Conservation (phyloP, 495 filamentous ascomycete species). For the Lasiosphaeris hirsuta region DNA sequence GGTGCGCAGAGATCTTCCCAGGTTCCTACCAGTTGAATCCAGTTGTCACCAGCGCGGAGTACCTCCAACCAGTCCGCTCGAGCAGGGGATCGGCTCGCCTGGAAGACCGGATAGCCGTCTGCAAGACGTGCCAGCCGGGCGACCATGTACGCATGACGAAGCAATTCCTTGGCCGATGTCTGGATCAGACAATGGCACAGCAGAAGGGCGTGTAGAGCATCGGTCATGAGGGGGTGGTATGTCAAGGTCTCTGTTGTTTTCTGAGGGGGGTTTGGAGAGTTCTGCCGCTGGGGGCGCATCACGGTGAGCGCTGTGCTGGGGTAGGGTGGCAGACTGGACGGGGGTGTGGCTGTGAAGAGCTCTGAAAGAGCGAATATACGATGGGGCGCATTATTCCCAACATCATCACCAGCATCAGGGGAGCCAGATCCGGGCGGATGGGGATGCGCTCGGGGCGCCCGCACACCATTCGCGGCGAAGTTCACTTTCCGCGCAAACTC, state of each 20-base stretch:
- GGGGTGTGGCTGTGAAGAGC: conserved; percentile 55
- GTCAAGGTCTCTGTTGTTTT: conserved; percentile 64
- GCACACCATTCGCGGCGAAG: conserved; percentile 43
- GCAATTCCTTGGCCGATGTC: conserved; percentile 68
- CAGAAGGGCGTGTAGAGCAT: conserved; percentile 69
- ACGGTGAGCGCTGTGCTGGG: conserved; percentile 42
- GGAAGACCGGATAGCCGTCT: conserved; percentile 77
- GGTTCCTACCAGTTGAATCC: conserved; percentile 55
- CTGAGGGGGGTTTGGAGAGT: conserved; percentile 20
- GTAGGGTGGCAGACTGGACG: conserved; percentile 54
- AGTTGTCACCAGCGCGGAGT: conserved; percentile 60
- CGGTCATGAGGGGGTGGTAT: conserved; percentile 73
- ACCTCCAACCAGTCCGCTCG: conserved; percentile 79
- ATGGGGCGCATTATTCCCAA: conserved; percentile 1
- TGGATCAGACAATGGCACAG: conserved; percentile 71
- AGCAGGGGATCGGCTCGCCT: conserved; percentile 65
- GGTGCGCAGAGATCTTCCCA: conserved; percentile 74
- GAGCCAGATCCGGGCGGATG: conserved; percentile 7
- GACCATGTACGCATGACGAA: conserved; percentile 74
- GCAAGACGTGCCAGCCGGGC: conserved; percentile 67
- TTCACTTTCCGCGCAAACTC: conserved; percentile 65
- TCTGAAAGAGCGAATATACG: conserved; percentile 47
- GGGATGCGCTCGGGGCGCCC: conserved; percentile 22
- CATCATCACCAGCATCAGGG: conserved; percentile 8
- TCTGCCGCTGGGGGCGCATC: conserved; percentile 19